Conservation (phyloP, 1,284 basidiomycete species). For the Pseudozyma tsukubaensis region DNA sequence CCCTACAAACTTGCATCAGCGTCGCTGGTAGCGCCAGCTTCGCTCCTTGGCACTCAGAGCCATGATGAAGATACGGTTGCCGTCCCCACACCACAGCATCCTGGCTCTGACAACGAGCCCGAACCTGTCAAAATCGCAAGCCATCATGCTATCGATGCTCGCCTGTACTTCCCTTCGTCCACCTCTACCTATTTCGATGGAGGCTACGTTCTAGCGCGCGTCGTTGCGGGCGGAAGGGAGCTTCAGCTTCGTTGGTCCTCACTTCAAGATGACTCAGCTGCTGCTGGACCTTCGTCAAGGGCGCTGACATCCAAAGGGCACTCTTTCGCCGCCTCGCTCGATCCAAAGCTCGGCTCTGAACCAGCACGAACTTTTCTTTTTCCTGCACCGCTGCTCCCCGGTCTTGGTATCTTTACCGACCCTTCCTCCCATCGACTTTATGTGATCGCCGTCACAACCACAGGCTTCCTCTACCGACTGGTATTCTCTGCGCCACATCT, state of each 20-base stretch:
- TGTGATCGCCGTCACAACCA: conserved; percentile 52
- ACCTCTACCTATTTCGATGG: conserved; percentile 15
- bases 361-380: conserved; percentile 51
- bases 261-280: conserved; percentile 8
- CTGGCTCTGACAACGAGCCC: conserved; percentile 28
- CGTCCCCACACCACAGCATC: conserved; percentile 48
- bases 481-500: conserved; percentile 41
- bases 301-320: conserved; percentile 14
- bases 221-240: conserved; percentile 45
- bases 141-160: conserved; percentile 46
- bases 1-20: conserved; percentile 49
- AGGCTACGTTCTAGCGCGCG: conserved; percentile 50
- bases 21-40: conserved; percentile 27
- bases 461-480: conserved; percentile 56
- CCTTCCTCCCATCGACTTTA: conserved; percentile 34
- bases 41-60: conserved; percentile 6
- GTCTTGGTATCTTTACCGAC: conserved; percentile 52
- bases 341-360: conserved; percentile 29
- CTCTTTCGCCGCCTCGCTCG: conserved; percentile 26
- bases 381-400: conserved; percentile 52
- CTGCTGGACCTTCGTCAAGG: conserved; percentile 18
- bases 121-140: conserved; percentile 22
- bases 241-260: conserved; percentile 53
- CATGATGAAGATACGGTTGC: conserved; percentile 37
- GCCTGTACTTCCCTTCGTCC: conserved; percentile 38